phyloP scores from a whole-genome alignment of 495 filamentous ascomycete species.

The Cercophora sp. region DNA sequence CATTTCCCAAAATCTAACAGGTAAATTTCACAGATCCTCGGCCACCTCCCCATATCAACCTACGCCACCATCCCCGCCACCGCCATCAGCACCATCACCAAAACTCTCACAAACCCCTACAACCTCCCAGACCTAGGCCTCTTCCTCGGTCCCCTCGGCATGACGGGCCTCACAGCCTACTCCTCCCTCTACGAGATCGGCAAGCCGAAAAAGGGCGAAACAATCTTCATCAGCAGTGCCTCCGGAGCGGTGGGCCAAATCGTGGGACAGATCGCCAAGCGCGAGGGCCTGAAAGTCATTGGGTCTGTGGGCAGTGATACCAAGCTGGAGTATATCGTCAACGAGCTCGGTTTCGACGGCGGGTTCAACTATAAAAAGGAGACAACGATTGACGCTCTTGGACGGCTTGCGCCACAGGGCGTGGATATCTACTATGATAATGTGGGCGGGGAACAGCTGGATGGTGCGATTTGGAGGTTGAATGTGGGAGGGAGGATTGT shows the following conservation, averaged over 20 bases:
- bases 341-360: slow-evolving; percentile 59
- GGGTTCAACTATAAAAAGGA: slow-evolving; percentile 65
- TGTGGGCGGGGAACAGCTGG: slow-evolving; percentile 68
- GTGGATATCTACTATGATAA: slow-evolving; percentile 93
- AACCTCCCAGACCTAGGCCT: too few relatives aligned
- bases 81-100: not conserved
- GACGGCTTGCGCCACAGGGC: slow-evolving; percentile 69
- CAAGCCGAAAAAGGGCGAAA: slow-evolving; percentile 76
- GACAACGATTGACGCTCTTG: slow-evolving; percentile 62
- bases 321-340: slow-evolving; percentile 58
- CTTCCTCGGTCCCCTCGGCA: too few relatives aligned
- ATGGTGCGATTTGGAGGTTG: slow-evolving; percentile 62
- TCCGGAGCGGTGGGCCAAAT: slow-evolving; percentile 76
- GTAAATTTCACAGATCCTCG: slow-evolving; percentile 53
- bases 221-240: slow-evolving; percentile 75
- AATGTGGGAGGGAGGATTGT: slow-evolving; percentile 65
- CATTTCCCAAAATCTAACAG: slow-evolving; percentile 48
- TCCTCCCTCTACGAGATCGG: slow-evolving; percentile 80
- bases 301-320: slow-evolving; percentile 58
- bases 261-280: slow-evolving; percentile 78
- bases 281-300: slow-evolving; percentile 76
- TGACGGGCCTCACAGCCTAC: too few relatives aligned
- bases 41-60: slow-evolving; percentile 74
- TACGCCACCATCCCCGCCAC: slow-evolving; percentile 60
- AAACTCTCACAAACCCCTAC: slow-evolving; percentile 55